These are phyloP conservation scores for Erythrophleum ivorense DNA, from an alignment of 331 rosid species.

Conservation along the genomic window DNA sequence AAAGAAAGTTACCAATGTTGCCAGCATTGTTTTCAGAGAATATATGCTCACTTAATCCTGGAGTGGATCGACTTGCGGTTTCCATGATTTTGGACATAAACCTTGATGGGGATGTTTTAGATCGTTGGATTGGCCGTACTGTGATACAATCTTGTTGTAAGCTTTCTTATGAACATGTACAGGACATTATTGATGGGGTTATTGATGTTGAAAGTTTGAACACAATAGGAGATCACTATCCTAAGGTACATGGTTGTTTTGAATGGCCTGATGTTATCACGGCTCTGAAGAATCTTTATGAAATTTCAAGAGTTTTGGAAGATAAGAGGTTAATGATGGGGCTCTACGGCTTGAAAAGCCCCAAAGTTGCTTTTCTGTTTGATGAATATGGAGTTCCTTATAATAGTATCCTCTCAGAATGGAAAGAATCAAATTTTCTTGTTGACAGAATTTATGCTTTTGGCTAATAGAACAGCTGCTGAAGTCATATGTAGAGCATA, in stretches of 20 bases:
- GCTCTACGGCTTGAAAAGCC: slow-evolving; percentile 76
- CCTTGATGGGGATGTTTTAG: slow-evolving; percentile 65
- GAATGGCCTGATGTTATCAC: slow-evolving; percentile 67
- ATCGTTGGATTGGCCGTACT: slow-evolving; percentile 82
- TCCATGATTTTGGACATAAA: slow-evolving; percentile 74
- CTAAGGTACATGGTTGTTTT: slow-evolving; percentile 69
- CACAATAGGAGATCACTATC: slow-evolving; percentile 41
- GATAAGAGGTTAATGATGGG: slow-evolving; percentile 71
- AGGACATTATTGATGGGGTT: slow-evolving; percentile 68
- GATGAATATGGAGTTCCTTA: slow-evolving; percentile 77
- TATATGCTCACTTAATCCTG: slow-evolving; percentile 83
- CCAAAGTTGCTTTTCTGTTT: slow-evolving; percentile 59
- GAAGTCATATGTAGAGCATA: slow-evolving; percentile 86
- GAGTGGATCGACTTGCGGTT: slow-evolving; percentile 83
- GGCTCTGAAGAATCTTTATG: slow-evolving; percentile 66
- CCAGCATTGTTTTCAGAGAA: slow-evolving; percentile 74
- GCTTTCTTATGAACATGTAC: slow-evolving; percentile 83
- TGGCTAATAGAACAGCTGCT: slow-evolving; percentile 84
- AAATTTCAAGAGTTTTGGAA: slow-evolving; percentile 63
- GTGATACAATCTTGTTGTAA: slow-evolving; percentile 86
- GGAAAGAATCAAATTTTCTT: slow-evolving; percentile 70
- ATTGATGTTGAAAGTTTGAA: slow-evolving; percentile 43
- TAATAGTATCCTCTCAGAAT: slow-evolving; percentile 58
- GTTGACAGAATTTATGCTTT: slow-evolving; percentile 93
- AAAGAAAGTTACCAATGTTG: slow-evolving; percentile 74